Conservation (phyloP, 176 grass and related monocot species). For the Oryza meridionalis region DNA sequence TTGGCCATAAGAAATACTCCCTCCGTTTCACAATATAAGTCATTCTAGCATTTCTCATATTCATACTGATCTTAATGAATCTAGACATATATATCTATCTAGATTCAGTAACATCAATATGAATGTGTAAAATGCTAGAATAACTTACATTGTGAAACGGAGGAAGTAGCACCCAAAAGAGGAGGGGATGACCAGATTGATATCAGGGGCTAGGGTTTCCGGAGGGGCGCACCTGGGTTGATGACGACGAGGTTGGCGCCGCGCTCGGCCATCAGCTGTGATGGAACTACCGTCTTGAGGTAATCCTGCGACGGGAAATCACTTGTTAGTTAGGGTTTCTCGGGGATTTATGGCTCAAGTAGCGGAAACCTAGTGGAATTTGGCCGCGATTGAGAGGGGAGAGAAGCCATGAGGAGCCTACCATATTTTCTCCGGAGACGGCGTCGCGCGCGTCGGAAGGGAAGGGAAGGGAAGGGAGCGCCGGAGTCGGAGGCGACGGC, state of each 20-base stretch:
- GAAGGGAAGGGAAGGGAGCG: no score
- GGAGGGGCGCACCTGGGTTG: constrained; percentile 71
- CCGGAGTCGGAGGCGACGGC: no score
- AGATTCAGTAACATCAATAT: no score
- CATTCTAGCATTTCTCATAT: no score
- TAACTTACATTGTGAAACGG: no score
- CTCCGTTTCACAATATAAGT: no score
- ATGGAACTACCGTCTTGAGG: constrained; percentile 85
- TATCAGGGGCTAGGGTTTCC: constrained; percentile 24
- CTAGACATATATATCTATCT: no score
- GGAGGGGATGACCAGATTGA: no score
- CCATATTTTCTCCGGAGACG: constrained; percentile 19
- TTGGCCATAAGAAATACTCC: background rate
- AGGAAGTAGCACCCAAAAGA: background rate
- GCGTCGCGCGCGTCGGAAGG: background rate
- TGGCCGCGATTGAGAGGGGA: background rate
- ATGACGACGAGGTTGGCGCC: constrained; percentile 93
- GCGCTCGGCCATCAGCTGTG: constrained; percentile 86
- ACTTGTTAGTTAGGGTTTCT: constrained; percentile 35
- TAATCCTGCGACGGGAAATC: constrained; percentile 58
- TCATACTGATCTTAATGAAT: no score
- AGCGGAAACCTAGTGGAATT: background rate
- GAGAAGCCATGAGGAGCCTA: background rate
- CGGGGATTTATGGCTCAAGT: background rate
- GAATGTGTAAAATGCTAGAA: no score